Percentiles rank a stretch among this genome's conserved stretches.
These are phyloP conservation scores for Fagopyrum esculentum DNA, from an alignment of 148 eudicot species.

Conservation along the genomic window DNA sequence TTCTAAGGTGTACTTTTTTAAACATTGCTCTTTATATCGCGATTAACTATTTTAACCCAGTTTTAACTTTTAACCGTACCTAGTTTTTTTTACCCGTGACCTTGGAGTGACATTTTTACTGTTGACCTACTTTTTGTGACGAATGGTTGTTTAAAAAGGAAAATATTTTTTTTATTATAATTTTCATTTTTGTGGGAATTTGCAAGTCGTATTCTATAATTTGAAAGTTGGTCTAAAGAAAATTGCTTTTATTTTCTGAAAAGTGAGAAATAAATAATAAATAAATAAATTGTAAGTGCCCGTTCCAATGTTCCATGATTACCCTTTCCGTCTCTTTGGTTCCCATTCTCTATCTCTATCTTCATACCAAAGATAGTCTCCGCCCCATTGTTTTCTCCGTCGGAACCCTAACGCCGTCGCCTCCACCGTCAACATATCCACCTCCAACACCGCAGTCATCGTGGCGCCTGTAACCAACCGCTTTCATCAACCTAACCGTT, in stretches of 20 bases:
- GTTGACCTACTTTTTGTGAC: too few relatives aligned
- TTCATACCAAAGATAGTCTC: not conserved
- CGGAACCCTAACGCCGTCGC: slow-evolving; percentile 12
- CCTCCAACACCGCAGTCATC: not conserved
- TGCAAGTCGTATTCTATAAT: too few relatives aligned
- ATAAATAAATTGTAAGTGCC: not conserved
- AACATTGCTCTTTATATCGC: too few relatives aligned
- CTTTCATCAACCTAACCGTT: not conserved
- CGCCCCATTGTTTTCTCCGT: slow-evolving; percentile 2
- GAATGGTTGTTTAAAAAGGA: too few relatives aligned
- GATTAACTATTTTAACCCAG: too few relatives aligned
- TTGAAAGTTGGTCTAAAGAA: not conserved
- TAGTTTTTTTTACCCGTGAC: too few relatives aligned
- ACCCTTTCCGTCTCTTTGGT: slow-evolving; percentile 1
- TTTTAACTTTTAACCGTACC: too few relatives aligned
- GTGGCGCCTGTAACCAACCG: not conserved
- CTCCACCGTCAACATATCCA: not conserved
- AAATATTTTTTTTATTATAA: too few relatives aligned
- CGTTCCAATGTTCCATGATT: slow-evolving; percentile 1
- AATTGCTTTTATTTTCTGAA: not conserved
- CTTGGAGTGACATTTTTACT: too few relatives aligned
- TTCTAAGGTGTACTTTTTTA: too few relatives aligned
- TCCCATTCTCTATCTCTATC: slow-evolving; percentile 5
- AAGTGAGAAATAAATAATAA: not conserved
- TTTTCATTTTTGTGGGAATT: too few relatives aligned